A percentile compares a stretch with the other conserved stretches of the same genome.
Conservation (phyloP, 179 eudicot species). For the Gypsophila paniculata region DNA sequence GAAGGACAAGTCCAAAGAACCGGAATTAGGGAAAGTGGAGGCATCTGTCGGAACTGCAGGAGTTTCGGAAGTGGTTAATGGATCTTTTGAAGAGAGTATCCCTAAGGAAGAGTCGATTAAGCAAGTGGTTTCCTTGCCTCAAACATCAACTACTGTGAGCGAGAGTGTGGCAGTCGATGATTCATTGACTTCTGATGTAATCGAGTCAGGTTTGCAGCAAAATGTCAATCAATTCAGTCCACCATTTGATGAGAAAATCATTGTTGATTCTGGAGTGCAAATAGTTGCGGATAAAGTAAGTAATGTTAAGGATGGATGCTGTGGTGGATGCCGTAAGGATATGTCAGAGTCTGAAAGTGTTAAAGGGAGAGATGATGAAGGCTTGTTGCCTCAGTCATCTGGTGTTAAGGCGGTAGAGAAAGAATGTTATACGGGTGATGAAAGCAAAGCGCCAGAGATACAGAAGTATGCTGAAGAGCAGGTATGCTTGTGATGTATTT, state of each 20-base stretch:
- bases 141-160: constrained; percentile 21
- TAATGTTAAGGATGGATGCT: constrained; percentile 19
- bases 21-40: constrained; percentile 26
- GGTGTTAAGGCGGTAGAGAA: constrained; percentile 34
- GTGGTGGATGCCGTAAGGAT: constrained; percentile 19
- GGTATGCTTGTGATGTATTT: constrained; percentile 28
- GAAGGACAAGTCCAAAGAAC: constrained; percentile 34
- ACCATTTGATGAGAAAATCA: constrained; percentile 26
- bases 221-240: constrained; percentile 26
- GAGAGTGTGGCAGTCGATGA: constrained; percentile 28
- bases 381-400: constrained; percentile 31
- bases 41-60: constrained; percentile 24
- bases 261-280: constrained; percentile 25
- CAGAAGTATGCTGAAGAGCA: constrained; percentile 43
- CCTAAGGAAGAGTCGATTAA: constrained; percentile 39
- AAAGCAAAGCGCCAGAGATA: constrained; percentile 30
- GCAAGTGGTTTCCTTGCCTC: constrained; percentile 28
- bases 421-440: constrained; percentile 28
- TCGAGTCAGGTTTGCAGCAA: constrained; percentile 30
- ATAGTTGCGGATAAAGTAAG: constrained; percentile 26
- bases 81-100: constrained; percentile 23
- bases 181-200: constrained; percentile 15
- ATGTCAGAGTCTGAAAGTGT: constrained; percentile 2
- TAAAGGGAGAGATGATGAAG: constrained; percentile 32
- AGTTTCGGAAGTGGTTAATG: constrained; percentile 9